A percentile compares a stretch with the other conserved stretches of the same genome.
These are phyloP conservation scores for Zymoseptoria passerinii DNA, from an alignment of 2,329 filamentous ascomycete genomes.

Conservation along the genomic window DNA sequence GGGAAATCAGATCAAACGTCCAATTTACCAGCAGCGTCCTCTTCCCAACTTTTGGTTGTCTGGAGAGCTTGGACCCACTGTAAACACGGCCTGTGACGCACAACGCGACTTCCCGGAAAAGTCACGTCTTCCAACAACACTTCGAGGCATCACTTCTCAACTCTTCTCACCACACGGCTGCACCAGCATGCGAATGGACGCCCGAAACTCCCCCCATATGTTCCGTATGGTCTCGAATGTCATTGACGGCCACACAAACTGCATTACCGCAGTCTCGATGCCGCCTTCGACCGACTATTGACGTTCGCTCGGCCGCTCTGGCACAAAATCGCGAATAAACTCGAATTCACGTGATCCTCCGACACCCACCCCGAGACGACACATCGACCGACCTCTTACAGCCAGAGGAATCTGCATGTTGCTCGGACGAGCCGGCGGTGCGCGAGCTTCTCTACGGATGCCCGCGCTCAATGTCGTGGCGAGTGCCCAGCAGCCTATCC, in stretches of 20 bases:
- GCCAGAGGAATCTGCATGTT: slow-evolving; percentile 2
- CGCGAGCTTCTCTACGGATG: neutral
- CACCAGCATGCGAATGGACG: neutral
- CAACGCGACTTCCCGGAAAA: neutral
- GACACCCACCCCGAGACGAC: neutral
- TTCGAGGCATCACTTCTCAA: neutral
- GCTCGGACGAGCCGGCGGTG: slow-evolving; percentile 4
- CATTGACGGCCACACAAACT: neutral
- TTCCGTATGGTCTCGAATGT: neutral
- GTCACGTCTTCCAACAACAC: neutral
- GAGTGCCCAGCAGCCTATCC: slow-evolving; percentile 4
- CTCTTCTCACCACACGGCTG: neutral
- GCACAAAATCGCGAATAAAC: neutral
- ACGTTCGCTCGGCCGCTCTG: neutral
- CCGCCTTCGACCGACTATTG: neutral
- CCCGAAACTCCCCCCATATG: neutral
- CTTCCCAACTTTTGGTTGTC: neutral
- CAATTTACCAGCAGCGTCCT: neutral
- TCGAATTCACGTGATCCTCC: neutral
- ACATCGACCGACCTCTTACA: neutral
- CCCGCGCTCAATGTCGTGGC: neutral
- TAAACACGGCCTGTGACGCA: neutral
- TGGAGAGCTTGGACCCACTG: neutral
- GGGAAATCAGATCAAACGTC: neutral
- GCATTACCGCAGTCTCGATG: neutral